Percentiles rank a stretch among this genome's conserved stretches.
phyloP scores from a whole-genome alignment of 352 stramenopile genomes.

The Globisporangium solare region DNA sequence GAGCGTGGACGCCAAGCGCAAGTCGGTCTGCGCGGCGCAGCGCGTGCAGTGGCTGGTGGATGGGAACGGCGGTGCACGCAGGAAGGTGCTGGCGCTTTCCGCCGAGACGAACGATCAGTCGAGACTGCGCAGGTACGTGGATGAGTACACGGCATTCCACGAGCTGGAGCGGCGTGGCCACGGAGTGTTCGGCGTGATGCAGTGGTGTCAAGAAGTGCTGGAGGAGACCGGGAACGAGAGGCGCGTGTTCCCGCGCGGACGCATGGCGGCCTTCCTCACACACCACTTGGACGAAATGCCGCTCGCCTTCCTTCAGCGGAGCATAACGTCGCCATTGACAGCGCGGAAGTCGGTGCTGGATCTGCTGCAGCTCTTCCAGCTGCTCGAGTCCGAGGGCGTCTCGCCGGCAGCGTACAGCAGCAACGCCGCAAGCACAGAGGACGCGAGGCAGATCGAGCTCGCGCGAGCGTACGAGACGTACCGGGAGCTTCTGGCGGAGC shows the following conservation, averaged over 20 bases:
- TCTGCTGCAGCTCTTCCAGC: conserved; percentile 62
- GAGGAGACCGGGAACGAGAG: conserved; percentile 53
- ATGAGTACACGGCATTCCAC: conserved; percentile 37
- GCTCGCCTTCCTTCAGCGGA: conserved; percentile 28
- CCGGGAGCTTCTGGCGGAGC: conserved; percentile 38
- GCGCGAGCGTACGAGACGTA: conserved; percentile 51
- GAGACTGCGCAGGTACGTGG: conserved; percentile 18
- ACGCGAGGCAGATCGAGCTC: conserved; percentile 24
- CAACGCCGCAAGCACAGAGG: conserved; percentile 17
- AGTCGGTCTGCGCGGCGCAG: conserved; percentile 21
- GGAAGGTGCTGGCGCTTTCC: conserved; percentile 37
- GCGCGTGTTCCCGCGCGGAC: conserved; percentile 41
- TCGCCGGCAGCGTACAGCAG: conserved; percentile 32
- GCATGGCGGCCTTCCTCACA: conserved; percentile 50
- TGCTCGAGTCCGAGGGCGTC: conserved; percentile 61
- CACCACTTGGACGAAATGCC: conserved; percentile 40
- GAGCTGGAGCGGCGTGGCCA: conserved; percentile 69
- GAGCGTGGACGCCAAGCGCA: conserved; percentile 13
- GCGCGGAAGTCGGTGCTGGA: conserved; percentile 49
- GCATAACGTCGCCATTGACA: conserved; percentile 44
- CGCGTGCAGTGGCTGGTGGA: conserved; percentile 30
- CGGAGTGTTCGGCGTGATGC: conserved; percentile 38
- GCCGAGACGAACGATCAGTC: conserved; percentile 20
- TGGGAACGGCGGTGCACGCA: neutral
- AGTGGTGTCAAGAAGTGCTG: conserved; percentile 66